A percentile compares a stretch with the other conserved stretches of the same genome.
phyloP scores from a whole-genome alignment of 2,329 filamentous ascomycete genomes.

The Alternaria panax region DNA sequence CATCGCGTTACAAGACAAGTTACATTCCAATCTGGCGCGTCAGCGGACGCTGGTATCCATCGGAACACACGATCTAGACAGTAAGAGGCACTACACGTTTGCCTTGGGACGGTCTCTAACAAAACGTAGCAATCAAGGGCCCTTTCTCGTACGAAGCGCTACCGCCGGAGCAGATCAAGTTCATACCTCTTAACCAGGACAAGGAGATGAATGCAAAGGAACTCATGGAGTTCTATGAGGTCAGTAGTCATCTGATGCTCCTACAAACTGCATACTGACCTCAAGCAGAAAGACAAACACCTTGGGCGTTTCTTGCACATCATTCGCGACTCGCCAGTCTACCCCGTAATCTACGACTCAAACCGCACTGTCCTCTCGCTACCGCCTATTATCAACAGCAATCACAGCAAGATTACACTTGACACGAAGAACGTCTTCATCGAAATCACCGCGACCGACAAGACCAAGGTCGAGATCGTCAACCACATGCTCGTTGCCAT shows the following conservation, averaged over 20 bases:
- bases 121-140: conserved; percentile 71
- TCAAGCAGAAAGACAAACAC: conserved; percentile 80
- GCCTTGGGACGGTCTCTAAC: conserved; percentile 20
- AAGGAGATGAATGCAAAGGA: conserved; percentile 86
- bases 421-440: conserved; percentile 95
- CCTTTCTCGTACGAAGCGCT: conserved; percentile 97
- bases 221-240: conserved; percentile 91
- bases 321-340: conserved; percentile 90
- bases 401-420: conserved; percentile 94
- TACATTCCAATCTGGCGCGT: conserved; percentile 93
- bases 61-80: conserved; percentile 95
- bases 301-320: conserved; percentile 91
- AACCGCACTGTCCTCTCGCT: conserved; percentile 88
- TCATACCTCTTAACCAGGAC: conserved; percentile 88
- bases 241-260: conserved; percentile 33
- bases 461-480: conserved; percentile 95
- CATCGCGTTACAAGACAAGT: conserved; percentile 96
- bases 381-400: conserved; percentile 96
- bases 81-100: conserved; percentile 23
- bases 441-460: conserved; percentile 94
- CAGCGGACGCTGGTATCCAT: conserved; percentile 95
- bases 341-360: conserved; percentile 93
- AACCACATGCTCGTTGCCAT: conserved; percentile 95
- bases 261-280: conserved; percentile 13
- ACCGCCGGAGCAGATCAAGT: conserved; percentile 89